Evolutionary conservation across 164 flowering plant genomes (phyloP), one percentile per base, ranked within the genome.

Genomic region (Warburgia ugandensis): DNA sequence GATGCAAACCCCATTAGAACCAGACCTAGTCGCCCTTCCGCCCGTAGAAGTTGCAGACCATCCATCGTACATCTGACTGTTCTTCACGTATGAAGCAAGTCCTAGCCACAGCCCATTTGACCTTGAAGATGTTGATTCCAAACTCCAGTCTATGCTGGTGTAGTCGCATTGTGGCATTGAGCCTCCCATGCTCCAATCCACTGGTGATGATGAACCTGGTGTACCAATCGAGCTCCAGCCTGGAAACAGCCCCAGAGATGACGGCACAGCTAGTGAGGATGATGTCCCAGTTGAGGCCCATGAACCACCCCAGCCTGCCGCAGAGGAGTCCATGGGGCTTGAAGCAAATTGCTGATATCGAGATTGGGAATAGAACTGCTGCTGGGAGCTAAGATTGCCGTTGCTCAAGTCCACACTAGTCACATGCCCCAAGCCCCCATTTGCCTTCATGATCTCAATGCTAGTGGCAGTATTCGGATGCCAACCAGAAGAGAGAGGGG

Each of bases 71-170:
- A 54, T 43, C 29, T 41, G 58, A 35, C 35, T 60, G 37, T 53
- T 70, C 58, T 62, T 68, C 56, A 55, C 6, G 17, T 53, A 45
- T 1, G 82, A 64, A 0, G 70, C 47, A 3, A 71, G 48, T 14
- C 73, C 81, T 12, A 48, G 29, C 78, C 71, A 76, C 50, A 68
- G 37, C 5, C 73, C 74, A 41, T 48, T 57, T 0, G 73, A 39
- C 60, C 57, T 77, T 1, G 77, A 47, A n/a, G 67, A 33, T 9
- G 46, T 38, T 2, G 35, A 28, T 14, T 81, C 79, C 67, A 86
- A 51, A 19, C 78, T 70, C 95, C 95, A 86, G 53, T 86, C 95
- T 59, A 86, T 75, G 66, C 36, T 79, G 27, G 75, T 67, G 69
- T 86, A 86, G 40, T 86, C 91, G 10, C 74, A 81, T 23, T 68